Evolutionary conservation across 495 filamentous ascomycete species (phyloP).

Genomic region (Penicillium bovifimosum): DNA sequence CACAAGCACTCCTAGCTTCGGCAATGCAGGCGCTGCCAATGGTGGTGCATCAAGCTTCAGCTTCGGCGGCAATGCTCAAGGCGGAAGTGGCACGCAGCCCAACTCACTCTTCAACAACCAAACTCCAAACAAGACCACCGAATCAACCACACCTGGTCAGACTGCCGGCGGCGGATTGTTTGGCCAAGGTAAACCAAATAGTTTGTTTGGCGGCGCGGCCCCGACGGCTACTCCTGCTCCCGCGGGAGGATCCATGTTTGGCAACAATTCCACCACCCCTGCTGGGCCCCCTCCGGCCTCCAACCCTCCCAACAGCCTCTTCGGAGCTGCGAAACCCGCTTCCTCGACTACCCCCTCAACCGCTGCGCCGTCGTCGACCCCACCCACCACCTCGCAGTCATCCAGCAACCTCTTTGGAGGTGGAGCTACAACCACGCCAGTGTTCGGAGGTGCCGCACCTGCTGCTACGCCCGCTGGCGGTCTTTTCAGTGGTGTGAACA

Average conservation of each 20-base stretch:
- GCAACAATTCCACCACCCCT: constrained; percentile 56
- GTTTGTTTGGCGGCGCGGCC: constrained; percentile 36
- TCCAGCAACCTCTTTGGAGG: constrained; percentile 31
- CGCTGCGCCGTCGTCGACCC: constrained; percentile 20
- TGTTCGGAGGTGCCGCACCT: constrained; percentile 30
- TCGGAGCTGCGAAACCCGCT: constrained; percentile 24
- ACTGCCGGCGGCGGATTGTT: constrained; percentile 44
- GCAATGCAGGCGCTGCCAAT: constrained; percentile 19
- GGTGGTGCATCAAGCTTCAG: constrained; percentile 34
- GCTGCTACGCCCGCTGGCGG: constrained; percentile 23
- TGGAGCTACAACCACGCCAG: constrained; percentile 20
- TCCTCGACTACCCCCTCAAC: constrained; percentile 23
- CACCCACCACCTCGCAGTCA: constrained; percentile 27
- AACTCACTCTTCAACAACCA: constrained; percentile 26
- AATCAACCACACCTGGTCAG: constrained; percentile 31
- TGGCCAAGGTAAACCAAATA: constrained; percentile 32
- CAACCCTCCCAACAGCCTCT: constrained; percentile 29
- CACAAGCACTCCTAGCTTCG: constrained; percentile 31
- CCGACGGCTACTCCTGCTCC: constrained; percentile 36
- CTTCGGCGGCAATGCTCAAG: constrained; percentile 34
- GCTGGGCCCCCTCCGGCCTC: constrained; percentile 55
- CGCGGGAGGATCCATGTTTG: constrained; percentile 35
- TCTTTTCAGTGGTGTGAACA: constrained; percentile 39
- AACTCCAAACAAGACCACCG: constrained; percentile 39
- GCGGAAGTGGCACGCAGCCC: constrained; percentile 21